Percentiles rank a stretch among this genome's conserved stretches.
Evolutionary conservation across 768 basidiomycete species (phyloP).

Genomic region (Boletus rubescentipes): DNA sequence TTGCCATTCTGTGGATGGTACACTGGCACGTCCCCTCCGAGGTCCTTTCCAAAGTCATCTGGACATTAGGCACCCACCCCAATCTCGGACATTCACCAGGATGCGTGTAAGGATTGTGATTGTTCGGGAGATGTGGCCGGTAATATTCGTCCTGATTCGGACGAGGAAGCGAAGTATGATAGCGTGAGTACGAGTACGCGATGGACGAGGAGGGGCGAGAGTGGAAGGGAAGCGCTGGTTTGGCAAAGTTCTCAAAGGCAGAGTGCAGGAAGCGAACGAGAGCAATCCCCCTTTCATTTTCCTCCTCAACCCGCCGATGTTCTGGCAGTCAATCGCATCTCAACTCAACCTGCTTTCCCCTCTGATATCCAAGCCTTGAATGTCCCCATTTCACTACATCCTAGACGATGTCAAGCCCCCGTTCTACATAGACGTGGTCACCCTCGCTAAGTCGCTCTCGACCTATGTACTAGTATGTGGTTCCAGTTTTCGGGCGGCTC

Average conservation of each 20-base stretch:
- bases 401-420: conserved; percentile 53
- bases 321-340: conserved; percentile 3
- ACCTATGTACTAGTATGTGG: conserved; percentile 25
- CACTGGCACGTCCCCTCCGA: too few species aligned
- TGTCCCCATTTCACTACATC: conserved; percentile 58
- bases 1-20: too few species aligned
- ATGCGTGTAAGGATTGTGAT: conserved; percentile 63
- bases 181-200: conserved; percentile 33
- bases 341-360: conserved; percentile 50
- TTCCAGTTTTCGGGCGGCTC: neutral
- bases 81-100: conserved; percentile 48
- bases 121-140: conserved; percentile 71
- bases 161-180: conserved; percentile 33
- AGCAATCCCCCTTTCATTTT: conserved; percentile 24
- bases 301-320: conserved; percentile 7
- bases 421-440: conserved; percentile 23
- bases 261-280: conserved; percentile 48
- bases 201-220: conserved; percentile 35
- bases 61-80: conserved; percentile 65
- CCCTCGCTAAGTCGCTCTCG: conserved; percentile 25
- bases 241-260: conserved; percentile 49
- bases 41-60: conserved; percentile 63
- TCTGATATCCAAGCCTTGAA: conserved; percentile 76
- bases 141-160: conserved; percentile 30
- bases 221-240: conserved; percentile 23